These are phyloP conservation scores for Aureobasidium sp. DNA, from an alignment of 2,329 filamentous ascomycete species.

Conservation along the genomic window DNA sequence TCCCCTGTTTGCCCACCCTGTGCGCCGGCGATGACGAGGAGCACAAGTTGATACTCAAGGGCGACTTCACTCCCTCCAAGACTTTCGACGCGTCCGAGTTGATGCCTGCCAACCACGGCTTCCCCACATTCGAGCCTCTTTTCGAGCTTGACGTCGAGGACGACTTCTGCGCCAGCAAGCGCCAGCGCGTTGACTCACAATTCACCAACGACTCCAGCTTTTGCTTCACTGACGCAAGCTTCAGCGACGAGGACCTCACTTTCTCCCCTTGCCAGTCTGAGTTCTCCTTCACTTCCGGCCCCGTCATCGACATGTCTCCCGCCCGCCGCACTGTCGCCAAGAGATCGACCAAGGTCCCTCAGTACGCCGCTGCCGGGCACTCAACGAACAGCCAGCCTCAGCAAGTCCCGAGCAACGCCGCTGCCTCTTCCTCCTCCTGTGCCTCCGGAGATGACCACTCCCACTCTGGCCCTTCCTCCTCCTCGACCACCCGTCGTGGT, in stretches of 20 bases:
- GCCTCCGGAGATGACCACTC: slow-evolving; percentile 21
- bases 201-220: slow-evolving; percentile 66
- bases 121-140: slow-evolving; percentile 74
- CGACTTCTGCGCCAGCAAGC: slow-evolving; percentile 64
- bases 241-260: slow-evolving; percentile 60
- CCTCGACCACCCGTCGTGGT: slow-evolving; percentile 77
- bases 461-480: slow-evolving; percentile 23
- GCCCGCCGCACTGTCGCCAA: slow-evolving; percentile 18
- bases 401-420: slow-evolving; percentile 25
- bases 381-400: slow-evolving; percentile 31
- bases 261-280: slow-evolving; percentile 19
- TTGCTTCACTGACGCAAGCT: slow-evolving; percentile 62
- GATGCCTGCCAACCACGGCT: slow-evolving; percentile 41
- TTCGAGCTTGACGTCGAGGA: slow-evolving; percentile 91
- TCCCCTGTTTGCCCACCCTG: slow-evolving; percentile 57
- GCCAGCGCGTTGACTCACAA: slow-evolving; percentile 58
- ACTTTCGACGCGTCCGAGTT: slow-evolving; percentile 35
- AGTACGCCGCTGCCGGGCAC: slow-evolving; percentile 41
- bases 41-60: slow-evolving; percentile 41
- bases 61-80: slow-evolving; percentile 29
- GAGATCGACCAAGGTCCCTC: slow-evolving; percentile 28
- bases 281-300: slow-evolving; percentile 18
- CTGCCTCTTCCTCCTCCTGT: slow-evolving; percentile 16
- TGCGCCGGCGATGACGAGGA: slow-evolving; percentile 47
- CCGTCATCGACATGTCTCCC: slow-evolving; percentile 15